Conservation (phyloP, 2,329 filamentous ascomycete species). For the Colletotrichum lupini region DNA sequence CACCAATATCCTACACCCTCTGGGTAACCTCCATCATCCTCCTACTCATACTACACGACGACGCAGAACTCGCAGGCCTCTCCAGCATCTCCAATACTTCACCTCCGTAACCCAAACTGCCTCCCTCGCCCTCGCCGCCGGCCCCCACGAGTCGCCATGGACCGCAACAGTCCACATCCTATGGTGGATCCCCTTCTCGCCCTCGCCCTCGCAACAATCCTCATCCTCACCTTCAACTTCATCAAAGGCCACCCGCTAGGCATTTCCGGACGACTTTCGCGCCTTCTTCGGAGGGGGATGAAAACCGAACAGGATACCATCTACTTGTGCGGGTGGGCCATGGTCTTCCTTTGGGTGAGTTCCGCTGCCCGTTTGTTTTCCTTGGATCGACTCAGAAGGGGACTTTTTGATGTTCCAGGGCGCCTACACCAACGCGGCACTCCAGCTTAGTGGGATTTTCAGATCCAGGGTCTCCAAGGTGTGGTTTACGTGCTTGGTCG, state of each 20-base stretch:
- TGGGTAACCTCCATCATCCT: conserved; percentile 51
- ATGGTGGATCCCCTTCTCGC: conserved; percentile 51
- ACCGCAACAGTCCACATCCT: conserved; percentile 46
- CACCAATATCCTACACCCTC: conserved; percentile 48
- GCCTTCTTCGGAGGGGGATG: conserved; percentile 35
- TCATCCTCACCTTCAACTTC: conserved; percentile 48
- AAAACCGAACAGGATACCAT: conserved; percentile 39
- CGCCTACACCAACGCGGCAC: conserved; percentile 50
- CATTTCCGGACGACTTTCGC: conserved; percentile 44
- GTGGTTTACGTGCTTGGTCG: conserved; percentile 48
- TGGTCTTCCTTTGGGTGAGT: conserved; percentile 53
- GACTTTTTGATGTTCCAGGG: conserved; percentile 40
- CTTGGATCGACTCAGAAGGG: neutral
- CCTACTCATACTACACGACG: conserved; percentile 41
- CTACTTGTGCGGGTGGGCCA: conserved; percentile 47
- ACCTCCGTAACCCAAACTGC: conserved; percentile 42
- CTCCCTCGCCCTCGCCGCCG: conserved; percentile 36
- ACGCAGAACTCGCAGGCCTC: conserved; percentile 50
- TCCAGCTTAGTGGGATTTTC: conserved; percentile 50
- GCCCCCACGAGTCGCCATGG: conserved; percentile 35
- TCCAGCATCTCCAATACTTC: conserved; percentile 49
- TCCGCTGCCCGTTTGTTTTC: neutral
- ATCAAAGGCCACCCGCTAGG: conserved; percentile 49
- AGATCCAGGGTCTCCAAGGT: conserved; percentile 50
- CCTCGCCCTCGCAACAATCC: conserved; percentile 45